Evolutionary conservation across 1,284 basidiomycete species (phyloP), one percentile per base, ranked within the genome.

Genomic region (Cryptococcus floricola): DNA sequence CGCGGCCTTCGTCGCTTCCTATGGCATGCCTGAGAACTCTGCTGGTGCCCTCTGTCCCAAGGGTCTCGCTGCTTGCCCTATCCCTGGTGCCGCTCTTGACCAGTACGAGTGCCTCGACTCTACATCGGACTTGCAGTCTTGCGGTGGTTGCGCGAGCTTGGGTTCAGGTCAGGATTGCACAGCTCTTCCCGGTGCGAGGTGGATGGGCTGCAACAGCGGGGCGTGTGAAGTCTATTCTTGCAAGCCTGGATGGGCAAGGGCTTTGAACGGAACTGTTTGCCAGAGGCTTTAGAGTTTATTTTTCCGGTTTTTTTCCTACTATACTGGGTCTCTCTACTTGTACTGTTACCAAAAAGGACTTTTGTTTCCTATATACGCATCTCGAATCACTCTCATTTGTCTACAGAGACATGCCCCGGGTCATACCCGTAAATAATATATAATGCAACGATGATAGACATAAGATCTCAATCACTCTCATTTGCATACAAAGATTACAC

Each of bases 161-260:
- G 83, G 83, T n/a, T 71, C 79, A 51, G 87, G 87, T 27, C 77
- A 83, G 67, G 85, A 89, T 70, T 89, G 87, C 73, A 84, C 83
- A 34, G 74, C 80, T 37, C 87, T 89, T 60, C 60, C 75, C 47
- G 83, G 84, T 52, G 83, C 81, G 8, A 81, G 81, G 80, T 86
- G 85, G 66, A 86, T 88, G 62, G 84, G 82, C n/a, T 90, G 88
- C 72, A 80, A 83, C 47, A 37, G 34, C 53, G 83, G 84, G 46
- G 63, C 70, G 61, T 87, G 85, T 75, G 74, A 77, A 55, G 81
- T 77, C 46, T 75, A 75, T 62, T 67, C 63, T 13, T 76, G 75
- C 54, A 60, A 57, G 50, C 53, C 54, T 2, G 74, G 74, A 2
- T 76, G 64, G 65, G 60, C 56, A 23, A 56, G 39, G 48, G 54